Evolutionary conservation across 2,329 filamentous ascomycete species (phyloP).

Genomic region (Reticulascus tulasneorum): DNA sequence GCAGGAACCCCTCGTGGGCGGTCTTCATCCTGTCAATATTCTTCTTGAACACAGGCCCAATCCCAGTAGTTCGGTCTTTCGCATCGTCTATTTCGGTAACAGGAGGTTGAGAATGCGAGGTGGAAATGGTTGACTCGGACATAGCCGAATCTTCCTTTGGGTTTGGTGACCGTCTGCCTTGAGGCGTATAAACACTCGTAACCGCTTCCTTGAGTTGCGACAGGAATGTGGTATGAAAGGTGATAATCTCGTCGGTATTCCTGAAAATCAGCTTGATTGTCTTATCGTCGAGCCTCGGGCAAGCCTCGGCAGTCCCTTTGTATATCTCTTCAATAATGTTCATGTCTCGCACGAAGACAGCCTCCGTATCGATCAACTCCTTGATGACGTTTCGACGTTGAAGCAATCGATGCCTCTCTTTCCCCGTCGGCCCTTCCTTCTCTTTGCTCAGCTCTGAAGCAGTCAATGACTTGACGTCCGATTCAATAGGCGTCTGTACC

Average conservation of each 20-base stretch:
- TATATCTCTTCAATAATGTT: slow-evolving; percentile 97
- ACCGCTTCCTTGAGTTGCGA: slow-evolving; percentile 77
- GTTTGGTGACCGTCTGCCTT: slow-evolving; percentile 38
- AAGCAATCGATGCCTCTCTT: slow-evolving; percentile 67
- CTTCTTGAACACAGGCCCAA: slow-evolving; percentile 51
- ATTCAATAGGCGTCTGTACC: slow-evolving; percentile 32
- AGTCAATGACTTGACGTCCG: slow-evolving; percentile 26
- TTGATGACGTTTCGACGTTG: slow-evolving; percentile 83
- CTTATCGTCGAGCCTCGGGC: slow-evolving; percentile 72
- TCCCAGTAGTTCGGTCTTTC: slow-evolving; percentile 47
- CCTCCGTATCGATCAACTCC: slow-evolving; percentile 89
- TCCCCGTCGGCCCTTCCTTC: slow-evolving; percentile 38
- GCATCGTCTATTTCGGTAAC: slow-evolving; percentile 42
- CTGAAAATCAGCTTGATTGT: slow-evolving; percentile 89
- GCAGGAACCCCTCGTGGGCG: slow-evolving; percentile 58
- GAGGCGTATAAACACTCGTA: slow-evolving; percentile 71
- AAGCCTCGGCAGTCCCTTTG: slow-evolving; percentile 83
- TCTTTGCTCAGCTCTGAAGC: slow-evolving; percentile 29
- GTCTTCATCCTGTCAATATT: slow-evolving; percentile 59
- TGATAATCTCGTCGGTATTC: slow-evolving; percentile 86
- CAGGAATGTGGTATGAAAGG: slow-evolving; percentile 78
- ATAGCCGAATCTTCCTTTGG: slow-evolving; percentile 37
- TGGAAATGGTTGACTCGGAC: slow-evolving; percentile 29
- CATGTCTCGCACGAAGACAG: slow-evolving; percentile 89
- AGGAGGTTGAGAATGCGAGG: slow-evolving; percentile 27